Conservation (phyloP, 2,329 filamentous ascomycete genomes). For the Didymella arachidicola region DNA sequence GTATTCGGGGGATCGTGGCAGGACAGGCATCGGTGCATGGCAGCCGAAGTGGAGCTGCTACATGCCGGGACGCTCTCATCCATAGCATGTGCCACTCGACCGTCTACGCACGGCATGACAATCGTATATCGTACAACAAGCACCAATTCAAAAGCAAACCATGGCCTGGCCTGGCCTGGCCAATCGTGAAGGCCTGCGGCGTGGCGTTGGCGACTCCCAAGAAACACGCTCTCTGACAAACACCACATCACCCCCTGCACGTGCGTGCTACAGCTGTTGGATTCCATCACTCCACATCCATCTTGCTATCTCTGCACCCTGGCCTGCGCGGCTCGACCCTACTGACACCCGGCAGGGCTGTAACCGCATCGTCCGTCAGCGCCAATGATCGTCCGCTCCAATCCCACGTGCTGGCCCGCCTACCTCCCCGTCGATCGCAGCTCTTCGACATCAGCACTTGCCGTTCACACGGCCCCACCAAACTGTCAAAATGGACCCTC, state of each 20-base stretch:
- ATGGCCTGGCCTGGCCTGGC: background rate
- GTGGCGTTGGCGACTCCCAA: background rate
- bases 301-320: constrained; percentile 4
- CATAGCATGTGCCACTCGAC: constrained; percentile 25
- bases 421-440: constrained; percentile 23
- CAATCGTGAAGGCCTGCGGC: background rate
- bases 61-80: constrained; percentile 4
- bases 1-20: constrained; percentile 26
- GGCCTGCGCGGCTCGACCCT: constrained; percentile 18
- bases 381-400: constrained; percentile 34
- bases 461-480: constrained; percentile 25
- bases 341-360: constrained; percentile 23
- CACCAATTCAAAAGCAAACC: background rate
- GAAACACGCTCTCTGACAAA: background rate
- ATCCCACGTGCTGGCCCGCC: constrained; percentile 35
- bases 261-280: constrained; percentile 29
- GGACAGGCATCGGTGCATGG: constrained; percentile 16
- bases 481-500: constrained; percentile 22
- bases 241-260: constrained; percentile 9
- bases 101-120: constrained; percentile 25
- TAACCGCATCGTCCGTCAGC: constrained; percentile 16
- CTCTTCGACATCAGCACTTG: constrained; percentile 23
- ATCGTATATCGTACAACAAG: constrained; percentile 29
- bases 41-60: constrained; percentile 7
- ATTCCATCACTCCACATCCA: constrained; percentile 8